Conservation (phyloP, 2,329 filamentous ascomycete species). For the Calycina herbarum region DNA sequence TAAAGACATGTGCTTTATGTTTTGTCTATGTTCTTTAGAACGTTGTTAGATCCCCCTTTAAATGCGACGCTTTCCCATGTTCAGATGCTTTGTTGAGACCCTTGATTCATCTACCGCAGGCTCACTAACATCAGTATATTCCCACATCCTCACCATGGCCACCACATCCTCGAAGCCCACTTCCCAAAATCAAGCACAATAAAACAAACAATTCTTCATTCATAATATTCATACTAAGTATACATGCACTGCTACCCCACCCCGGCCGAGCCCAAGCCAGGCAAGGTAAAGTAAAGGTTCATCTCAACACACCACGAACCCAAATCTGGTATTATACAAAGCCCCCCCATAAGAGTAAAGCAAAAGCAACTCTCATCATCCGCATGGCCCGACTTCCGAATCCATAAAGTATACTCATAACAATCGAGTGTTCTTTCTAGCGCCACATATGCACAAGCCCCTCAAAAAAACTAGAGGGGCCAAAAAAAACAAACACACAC, state of each 20-base stretch:
- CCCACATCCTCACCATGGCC: too few species aligned
- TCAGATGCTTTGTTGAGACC: too few species aligned
- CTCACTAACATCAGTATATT: too few species aligned
- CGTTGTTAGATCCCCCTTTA: too few species aligned
- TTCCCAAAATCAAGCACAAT: too few species aligned
- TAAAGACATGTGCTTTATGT: too few species aligned
- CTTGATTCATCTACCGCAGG: too few species aligned
- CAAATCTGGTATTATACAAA: not conserved
- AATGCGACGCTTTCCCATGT: too few species aligned
- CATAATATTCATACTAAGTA: conserved; percentile 1
- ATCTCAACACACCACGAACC: not conserved
- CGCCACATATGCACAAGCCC: conserved; percentile 4
- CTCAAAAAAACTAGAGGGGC: not conserved
- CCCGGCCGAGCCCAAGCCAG: not conserved
- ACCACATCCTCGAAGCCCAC: too few species aligned
- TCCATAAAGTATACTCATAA: not conserved
- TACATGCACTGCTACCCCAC: not conserved
- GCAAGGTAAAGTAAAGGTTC: not conserved
- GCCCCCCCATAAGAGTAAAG: not conserved
- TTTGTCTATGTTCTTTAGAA: too few species aligned
- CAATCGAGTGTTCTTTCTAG: not conserved
- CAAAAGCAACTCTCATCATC: not conserved
- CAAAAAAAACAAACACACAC: not conserved
- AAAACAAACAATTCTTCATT: not conserved
- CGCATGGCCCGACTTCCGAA: not conserved